These are phyloP conservation scores for Penicillium dipodomyicola DNA, from an alignment of 495 filamentous ascomycete genomes.

Conservation along the genomic window DNA sequence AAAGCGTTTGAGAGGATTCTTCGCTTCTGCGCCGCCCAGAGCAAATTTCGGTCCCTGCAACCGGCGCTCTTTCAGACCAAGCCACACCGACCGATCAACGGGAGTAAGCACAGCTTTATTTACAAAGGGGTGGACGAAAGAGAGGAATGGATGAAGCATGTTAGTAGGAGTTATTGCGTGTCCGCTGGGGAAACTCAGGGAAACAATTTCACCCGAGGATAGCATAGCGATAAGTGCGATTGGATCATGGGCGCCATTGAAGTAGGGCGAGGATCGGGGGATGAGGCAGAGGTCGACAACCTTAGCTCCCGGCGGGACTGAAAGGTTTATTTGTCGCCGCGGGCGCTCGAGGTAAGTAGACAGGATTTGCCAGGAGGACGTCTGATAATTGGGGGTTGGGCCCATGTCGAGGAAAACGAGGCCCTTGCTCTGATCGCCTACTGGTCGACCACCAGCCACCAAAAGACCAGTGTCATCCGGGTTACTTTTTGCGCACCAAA, in stretches of 20 bases:
- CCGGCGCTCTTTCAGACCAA: slow-evolving; percentile 80
- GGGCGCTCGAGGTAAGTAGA: slow-evolving; percentile 70
- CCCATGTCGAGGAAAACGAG: slow-evolving; percentile 89
- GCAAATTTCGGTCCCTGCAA: slow-evolving; percentile 70
- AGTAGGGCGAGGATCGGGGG: slow-evolving; percentile 78
- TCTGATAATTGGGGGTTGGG: slow-evolving; percentile 82
- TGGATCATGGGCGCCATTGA: slow-evolving; percentile 83
- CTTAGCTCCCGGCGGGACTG: slow-evolving; percentile 74
- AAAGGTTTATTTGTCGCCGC: slow-evolving; percentile 65
- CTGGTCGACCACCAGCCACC: slow-evolving; percentile 73
- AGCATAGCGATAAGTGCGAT: slow-evolving; percentile 77
- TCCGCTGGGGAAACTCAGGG: slow-evolving; percentile 86
- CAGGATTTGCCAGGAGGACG: slow-evolving; percentile 82
- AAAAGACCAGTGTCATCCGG: slow-evolving; percentile 89
- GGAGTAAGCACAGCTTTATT: slow-evolving; percentile 63
- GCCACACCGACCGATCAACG: slow-evolving; percentile 76
- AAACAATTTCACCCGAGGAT: slow-evolving; percentile 81
- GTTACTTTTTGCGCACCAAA: slow-evolving; percentile 90
- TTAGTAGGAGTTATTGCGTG: slow-evolving; percentile 88
- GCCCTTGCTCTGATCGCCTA: slow-evolving; percentile 63
- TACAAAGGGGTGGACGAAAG: slow-evolving; percentile 85
- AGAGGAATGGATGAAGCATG: slow-evolving; percentile 78
- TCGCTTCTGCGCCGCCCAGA: slow-evolving; percentile 69
- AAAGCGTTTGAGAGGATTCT: slow-evolving; percentile 65
- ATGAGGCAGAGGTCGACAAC: slow-evolving; percentile 81